Percentiles rank a stretch among this genome's conserved stretches.
Conservation (phyloP, 2,329 filamentous ascomycete species). For the Zarea fungicola region DNA sequence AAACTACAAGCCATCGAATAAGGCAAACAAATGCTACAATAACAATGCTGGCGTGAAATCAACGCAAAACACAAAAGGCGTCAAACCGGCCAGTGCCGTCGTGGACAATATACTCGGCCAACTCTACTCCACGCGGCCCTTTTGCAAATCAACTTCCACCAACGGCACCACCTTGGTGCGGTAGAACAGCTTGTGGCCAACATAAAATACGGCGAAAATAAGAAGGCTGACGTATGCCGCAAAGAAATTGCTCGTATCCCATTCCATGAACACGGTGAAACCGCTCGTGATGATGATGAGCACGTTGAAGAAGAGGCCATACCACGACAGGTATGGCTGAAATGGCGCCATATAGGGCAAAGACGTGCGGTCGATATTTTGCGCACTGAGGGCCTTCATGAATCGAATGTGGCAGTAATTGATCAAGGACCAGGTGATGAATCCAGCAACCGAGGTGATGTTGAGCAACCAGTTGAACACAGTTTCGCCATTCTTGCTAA, state of each 20-base stretch:
- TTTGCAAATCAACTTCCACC: slow-evolving; percentile 30
- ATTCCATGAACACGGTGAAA: slow-evolving; percentile 62
- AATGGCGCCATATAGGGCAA: slow-evolving; percentile 57
- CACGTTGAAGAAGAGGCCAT: slow-evolving; percentile 60
- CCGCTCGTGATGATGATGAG: slow-evolving; percentile 64
- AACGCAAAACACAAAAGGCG: slow-evolving; percentile 5
- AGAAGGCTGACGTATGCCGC: slow-evolving; percentile 60
- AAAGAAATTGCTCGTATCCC: slow-evolving; percentile 57
- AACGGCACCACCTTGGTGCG: slow-evolving; percentile 34
- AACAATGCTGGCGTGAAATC: slow-evolving; percentile 1
- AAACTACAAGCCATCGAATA: background rate
- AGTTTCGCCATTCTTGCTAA: slow-evolving; percentile 49
- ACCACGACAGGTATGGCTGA: slow-evolving; percentile 61
- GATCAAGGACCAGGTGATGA: slow-evolving; percentile 67
- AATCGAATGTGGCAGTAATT: slow-evolving; percentile 60
- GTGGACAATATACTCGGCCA: too few species aligned
- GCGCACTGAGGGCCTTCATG: slow-evolving; percentile 52
- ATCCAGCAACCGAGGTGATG: slow-evolving; percentile 62
- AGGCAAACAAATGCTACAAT: background rate
- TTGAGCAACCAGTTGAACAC: slow-evolving; percentile 72
- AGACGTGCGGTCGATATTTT: slow-evolving; percentile 50
- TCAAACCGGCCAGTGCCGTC: too few species aligned
- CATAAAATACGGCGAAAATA: slow-evolving; percentile 54
- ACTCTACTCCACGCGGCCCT: slow-evolving; percentile 18
- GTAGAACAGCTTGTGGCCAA: slow-evolving; percentile 53